Evolutionary conservation across 176 grass and related monocot genomes (phyloP).

Genomic region (Metroxylon sagu): DNA sequence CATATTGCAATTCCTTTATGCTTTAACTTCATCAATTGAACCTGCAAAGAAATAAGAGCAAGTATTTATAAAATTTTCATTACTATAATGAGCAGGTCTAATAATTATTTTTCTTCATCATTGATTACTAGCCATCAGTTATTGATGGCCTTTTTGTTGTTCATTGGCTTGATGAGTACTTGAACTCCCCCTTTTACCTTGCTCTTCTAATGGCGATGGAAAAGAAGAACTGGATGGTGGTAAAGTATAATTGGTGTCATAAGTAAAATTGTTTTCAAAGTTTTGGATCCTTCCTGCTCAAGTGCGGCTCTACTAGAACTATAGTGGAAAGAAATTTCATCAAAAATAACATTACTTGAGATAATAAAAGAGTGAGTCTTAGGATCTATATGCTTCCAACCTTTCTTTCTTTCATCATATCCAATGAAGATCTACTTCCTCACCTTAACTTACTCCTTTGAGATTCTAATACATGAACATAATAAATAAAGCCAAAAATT

Average conservation of each 20-base stretch:
- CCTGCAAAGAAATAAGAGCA: too few relatives aligned
- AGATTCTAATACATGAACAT: neutral
- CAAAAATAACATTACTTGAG: neutral
- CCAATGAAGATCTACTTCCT: neutral
- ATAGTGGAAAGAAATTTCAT: neutral
- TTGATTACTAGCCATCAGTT: neutral
- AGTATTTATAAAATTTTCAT: neutral
- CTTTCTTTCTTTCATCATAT: neutral
- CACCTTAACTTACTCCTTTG: neutral
- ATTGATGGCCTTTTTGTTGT: neutral
- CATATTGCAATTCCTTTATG: neutral
- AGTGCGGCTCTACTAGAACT: neutral
- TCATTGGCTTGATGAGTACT: neutral
- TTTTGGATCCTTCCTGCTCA: neutral
- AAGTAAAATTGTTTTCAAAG: neutral
- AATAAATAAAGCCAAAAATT: too few relatives aligned
- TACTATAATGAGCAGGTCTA: neutral
- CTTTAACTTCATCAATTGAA: neutral
- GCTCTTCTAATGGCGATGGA: neutral
- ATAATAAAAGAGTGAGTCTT: neutral
- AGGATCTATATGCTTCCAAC: neutral
- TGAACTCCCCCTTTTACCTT: neutral
- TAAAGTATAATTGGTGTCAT: too few relatives aligned
- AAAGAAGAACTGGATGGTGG: neutral
- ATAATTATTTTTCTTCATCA: neutral